Base-by-base conservation (phyloP, 805 yeast species). In the Lachancea fermentati region DNA sequence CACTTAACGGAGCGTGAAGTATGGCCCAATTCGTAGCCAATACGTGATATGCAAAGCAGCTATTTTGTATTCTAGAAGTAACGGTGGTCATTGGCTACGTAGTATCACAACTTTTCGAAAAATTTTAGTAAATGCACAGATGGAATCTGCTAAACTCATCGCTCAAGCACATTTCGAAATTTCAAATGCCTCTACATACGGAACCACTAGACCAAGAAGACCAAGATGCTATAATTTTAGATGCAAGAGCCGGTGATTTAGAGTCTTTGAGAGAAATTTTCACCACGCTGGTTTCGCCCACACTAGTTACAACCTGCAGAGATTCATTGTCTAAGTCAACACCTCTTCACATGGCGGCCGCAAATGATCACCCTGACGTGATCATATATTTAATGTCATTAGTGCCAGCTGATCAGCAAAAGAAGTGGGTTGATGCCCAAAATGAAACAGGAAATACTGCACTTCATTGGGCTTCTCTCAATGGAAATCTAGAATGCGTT, bases 271-370 rank as follows among this genome's bases (percentile, higher is more conserved):
- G 75, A 51, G 85, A 73, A 45, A 76, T 85, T 30, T 83, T 93
- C 52, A 67, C 73, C 13, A 76, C 75, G 39, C 68, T 68, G 51
- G 66, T 75, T 37, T 73, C 76, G 36, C 71, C 81, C 2, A 57
- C 58, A 1, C 65, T 45, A 45, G 71, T 54, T 48, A 57, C 46
- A 4, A 53, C 63, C 4, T 79, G 83, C 49, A 69, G 71, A 47
- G 95, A 89, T 50, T 80, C 78, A 34, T 67, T 60, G 39, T 72
- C 89, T 2, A 60, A 71, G 30, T 76, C 85, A 37, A 85, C 96
- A 0, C 83, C 95, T 5, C 66, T 93, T 36, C 99, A 93, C 59
- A 85, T 86, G 89, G 97, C 97, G 0, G 80, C 94, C 17, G 98
- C 94, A 19, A 93, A 93, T 63, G 98, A 97, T 1, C 95, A 91